Conservation (phyloP, 2,329 filamentous ascomycete species). For the Fusarium graminum region DNA sequence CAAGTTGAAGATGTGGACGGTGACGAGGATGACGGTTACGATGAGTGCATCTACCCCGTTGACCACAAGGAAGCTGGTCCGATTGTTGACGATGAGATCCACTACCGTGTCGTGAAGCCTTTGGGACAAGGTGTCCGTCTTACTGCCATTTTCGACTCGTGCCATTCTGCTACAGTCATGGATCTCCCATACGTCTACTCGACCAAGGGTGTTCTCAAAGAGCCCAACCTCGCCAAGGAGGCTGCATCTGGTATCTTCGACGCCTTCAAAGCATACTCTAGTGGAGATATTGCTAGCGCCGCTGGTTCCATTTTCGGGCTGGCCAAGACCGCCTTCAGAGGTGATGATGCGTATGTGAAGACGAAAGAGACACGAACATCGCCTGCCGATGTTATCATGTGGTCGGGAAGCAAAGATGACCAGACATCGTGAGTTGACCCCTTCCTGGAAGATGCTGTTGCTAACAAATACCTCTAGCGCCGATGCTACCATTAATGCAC, state of each 20-base stretch:
- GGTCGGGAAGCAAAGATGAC: conserved; percentile 94
- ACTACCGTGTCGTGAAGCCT: conserved; percentile 80
- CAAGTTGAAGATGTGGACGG: conserved; percentile 80
- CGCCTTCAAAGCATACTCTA: conserved; percentile 82
- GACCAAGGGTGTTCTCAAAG: conserved; percentile 83
- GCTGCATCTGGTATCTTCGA: conserved; percentile 78
- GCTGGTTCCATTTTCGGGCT: conserved; percentile 83
- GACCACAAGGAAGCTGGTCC: conserved; percentile 78
- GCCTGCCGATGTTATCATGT: conserved; percentile 96
- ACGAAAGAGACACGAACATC: conserved; percentile 91
- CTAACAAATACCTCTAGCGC: conserved; percentile 67
- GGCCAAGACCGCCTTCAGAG: conserved; percentile 87
- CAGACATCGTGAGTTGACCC: conserved; percentile 77
- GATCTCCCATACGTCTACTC: conserved; percentile 85
- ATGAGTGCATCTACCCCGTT: conserved; percentile 84
- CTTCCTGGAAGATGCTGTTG: not conserved
- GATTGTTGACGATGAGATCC: conserved; percentile 84
- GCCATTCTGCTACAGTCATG: conserved; percentile 82
- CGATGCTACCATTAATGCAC: conserved; percentile 87
- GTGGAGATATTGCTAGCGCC: conserved; percentile 86
- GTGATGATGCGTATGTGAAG: conserved; percentile 82
- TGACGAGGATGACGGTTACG: conserved; percentile 82
- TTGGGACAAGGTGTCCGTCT: conserved; percentile 86
- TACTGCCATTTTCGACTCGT: conserved; percentile 85
- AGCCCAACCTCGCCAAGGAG: conserved; percentile 84